Base-by-base conservation (phyloP, 2,329 filamentous ascomycete genomes). In the Ascochyta pisi region DNA sequence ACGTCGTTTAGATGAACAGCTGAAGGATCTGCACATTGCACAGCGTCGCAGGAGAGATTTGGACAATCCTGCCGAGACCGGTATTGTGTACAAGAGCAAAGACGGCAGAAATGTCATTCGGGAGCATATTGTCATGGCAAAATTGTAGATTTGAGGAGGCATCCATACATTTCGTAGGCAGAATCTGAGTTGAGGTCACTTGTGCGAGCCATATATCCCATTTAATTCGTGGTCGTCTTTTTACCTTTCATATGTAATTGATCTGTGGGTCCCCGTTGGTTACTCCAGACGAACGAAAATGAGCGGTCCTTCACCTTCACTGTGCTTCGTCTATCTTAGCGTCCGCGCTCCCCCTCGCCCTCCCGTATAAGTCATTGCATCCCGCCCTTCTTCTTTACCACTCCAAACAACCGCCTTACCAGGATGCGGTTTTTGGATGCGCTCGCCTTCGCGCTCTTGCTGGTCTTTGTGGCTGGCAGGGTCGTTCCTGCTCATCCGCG, bases 51-150 rank as follows among this genome's bases (percentile, higher is more conserved):
- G 27, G 23, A 52, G n/a, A 10, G 29, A 37, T 16, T 13, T 31
- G 24, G 1, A 15, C 1, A 6, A 4, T 7, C 8, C n/a, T 5
- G 2, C 3, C 6, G 22, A n/a, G 15, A 3, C 33, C 5, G 10
- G 10, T 7, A 7, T 49, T 9, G 26, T 48, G 12, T 19, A 42
- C 4, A 45, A 15, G 26, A 54, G 49, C 19, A 8, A n/a, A 0
- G 51, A 58, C 35, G 61, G 49, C 8, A 58, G 45, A 26, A 50
- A 39, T 1, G 7, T 60, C 1, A 16, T 57, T 3, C 42, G 54
- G 7, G 54, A 60, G 15, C 59, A 58, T 38, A 24, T 50, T 1
- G 13, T 57, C 8, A 13, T 50, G 16, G 46, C 35, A 5, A 41
- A 15, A 24, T 38, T 50, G 24, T 47, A 54, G 26, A 5, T 15